Percentiles rank a stretch among this genome's conserved stretches.
Evolutionary conservation across 2,329 filamentous ascomycete species (phyloP).

Genomic region (Fusarium sp.): DNA sequence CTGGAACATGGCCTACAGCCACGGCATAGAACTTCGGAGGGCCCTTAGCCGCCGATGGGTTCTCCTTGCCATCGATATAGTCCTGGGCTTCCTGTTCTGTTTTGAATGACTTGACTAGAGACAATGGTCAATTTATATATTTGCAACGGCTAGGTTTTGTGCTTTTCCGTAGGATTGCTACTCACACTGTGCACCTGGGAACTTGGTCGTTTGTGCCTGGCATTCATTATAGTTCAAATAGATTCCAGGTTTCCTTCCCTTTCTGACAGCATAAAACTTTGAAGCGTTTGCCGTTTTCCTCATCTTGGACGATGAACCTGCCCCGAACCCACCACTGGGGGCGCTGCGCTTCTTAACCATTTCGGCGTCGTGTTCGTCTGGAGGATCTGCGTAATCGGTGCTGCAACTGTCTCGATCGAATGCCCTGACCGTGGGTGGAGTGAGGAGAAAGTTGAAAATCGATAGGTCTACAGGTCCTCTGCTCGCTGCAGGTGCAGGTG

Average conservation of each 20-base stretch:
- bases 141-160: not conserved
- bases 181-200: constrained; percentile 75
- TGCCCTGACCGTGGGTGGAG: constrained; percentile 2
- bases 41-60: constrained; percentile 53
- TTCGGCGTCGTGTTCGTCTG: constrained; percentile 14
- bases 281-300: constrained; percentile 60
- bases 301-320: constrained; percentile 54
- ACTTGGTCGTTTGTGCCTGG: constrained; percentile 69
- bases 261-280: constrained; percentile 74
- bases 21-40: constrained; percentile 69
- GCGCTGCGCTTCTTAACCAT: constrained; percentile 51
- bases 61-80: constrained; percentile 73
- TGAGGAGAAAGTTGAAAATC: constrained; percentile 43
- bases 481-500: constrained; percentile 33
- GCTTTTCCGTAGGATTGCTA: constrained; percentile 38
- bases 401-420: constrained; percentile 11
- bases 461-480: constrained; percentile 31
- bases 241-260: constrained; percentile 69
- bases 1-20: constrained; percentile 67
- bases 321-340: constrained; percentile 22
- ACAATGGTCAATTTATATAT: constrained; percentile 18
- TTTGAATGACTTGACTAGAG: constrained; percentile 81
- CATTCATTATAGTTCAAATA: constrained; percentile 72
- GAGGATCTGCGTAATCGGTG: constrained; percentile 2
- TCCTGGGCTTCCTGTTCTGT: constrained; percentile 80